These are phyloP conservation scores for Dothideomycetes sp. DNA, from an alignment of 2,329 filamentous ascomycete genomes.

Conservation along the genomic window DNA sequence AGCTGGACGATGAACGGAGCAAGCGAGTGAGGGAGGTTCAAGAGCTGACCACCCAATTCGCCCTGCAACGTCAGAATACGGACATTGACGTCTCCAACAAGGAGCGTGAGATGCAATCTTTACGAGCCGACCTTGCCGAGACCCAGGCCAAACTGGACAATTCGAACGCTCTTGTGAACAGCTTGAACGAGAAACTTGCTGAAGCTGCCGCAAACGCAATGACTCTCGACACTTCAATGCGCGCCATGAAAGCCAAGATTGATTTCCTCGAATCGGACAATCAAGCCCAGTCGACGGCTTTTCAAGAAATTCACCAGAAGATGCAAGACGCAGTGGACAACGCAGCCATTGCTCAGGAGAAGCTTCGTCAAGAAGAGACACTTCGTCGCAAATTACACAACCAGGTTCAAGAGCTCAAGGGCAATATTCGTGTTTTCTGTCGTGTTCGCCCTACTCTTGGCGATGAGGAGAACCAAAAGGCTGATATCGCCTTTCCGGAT, in stretches of 20 bases:
- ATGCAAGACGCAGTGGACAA: slow-evolving; percentile 65
- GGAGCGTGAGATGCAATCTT: slow-evolving; percentile 39
- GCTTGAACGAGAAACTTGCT: slow-evolving; percentile 43
- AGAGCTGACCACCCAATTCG: slow-evolving; percentile 46
- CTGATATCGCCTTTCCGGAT: slow-evolving; percentile 63
- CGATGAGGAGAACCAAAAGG: slow-evolving; percentile 50
- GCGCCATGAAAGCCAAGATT: slow-evolving; percentile 68
- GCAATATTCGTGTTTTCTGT: slow-evolving; percentile 97
- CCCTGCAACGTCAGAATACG: slow-evolving; percentile 37
- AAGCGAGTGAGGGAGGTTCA: slow-evolving; percentile 52
- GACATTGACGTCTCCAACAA: slow-evolving; percentile 42
- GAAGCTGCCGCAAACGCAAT: slow-evolving; percentile 41
- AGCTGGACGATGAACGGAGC: slow-evolving; percentile 54
- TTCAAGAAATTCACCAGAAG: slow-evolving; percentile 67
- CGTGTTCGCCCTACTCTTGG: slow-evolving; percentile 69
- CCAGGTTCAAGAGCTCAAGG: slow-evolving; percentile 93
- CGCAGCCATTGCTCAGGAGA: slow-evolving; percentile 63
- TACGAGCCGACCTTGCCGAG: slow-evolving; percentile 41
- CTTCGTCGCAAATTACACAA: slow-evolving; percentile 88
- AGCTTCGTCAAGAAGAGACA: slow-evolving; percentile 83
- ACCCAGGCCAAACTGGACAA: slow-evolving; percentile 31
- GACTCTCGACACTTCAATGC: slow-evolving; percentile 62
- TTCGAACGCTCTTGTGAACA: slow-evolving; percentile 51
- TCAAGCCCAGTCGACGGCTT: slow-evolving; percentile 79
- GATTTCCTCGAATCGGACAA: slow-evolving; percentile 83